Base-by-base conservation (phyloP, 805 yeast genomes). In the Yamadazyma ubonensis region DNA sequence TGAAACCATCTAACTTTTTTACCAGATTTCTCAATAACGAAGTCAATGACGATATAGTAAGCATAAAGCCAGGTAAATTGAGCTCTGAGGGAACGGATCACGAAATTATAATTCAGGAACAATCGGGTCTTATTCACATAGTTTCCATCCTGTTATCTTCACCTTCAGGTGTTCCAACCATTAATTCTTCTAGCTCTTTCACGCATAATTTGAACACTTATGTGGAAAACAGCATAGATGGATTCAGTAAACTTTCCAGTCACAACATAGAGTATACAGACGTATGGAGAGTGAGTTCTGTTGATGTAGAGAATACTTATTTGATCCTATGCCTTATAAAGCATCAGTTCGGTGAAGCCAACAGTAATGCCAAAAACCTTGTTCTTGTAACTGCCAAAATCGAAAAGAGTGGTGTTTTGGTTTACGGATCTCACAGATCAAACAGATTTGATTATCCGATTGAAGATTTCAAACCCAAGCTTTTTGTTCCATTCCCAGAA, bases 361-460 rank as follows among this genome's bases (percentile, higher is more conserved):
- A 40, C 14, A 30, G 36, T 12, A 35, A 51, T 19, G 35, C 46
- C 55, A 48, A 63, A 58, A 41, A 67, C 49, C 53, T 66, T 41
- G 71, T 83, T 19, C 55, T 83, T 33, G 73, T 75, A 43, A 79
- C 86, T 3, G 54, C 83, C 16, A 65, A 73, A 41, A 62, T 76
- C 40, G 73, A 76, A 36, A 55, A 65, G 2, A 70, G 76, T 12
- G 80, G 79, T 6, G 73, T 79, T 5, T 59, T 73, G 26, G 64
- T 83, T 2, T 71, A 73, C 36, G 84, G 90, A 0, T 78, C 86
- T 1, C 86, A 85, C 59, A 71, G 81, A 49, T 60, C 85, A 20
- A 81, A 78, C 41, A 70, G 81, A 6, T 52, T 48, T 1, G 58
- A 57, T 3, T 46, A 52, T 17, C 26, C 19, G 2, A 28, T 37